Evolutionary conservation across 176 grass and related monocot species (phyloP), one percentile per base, ranked within the genome.

Genomic region (Musa acuminata): DNA sequence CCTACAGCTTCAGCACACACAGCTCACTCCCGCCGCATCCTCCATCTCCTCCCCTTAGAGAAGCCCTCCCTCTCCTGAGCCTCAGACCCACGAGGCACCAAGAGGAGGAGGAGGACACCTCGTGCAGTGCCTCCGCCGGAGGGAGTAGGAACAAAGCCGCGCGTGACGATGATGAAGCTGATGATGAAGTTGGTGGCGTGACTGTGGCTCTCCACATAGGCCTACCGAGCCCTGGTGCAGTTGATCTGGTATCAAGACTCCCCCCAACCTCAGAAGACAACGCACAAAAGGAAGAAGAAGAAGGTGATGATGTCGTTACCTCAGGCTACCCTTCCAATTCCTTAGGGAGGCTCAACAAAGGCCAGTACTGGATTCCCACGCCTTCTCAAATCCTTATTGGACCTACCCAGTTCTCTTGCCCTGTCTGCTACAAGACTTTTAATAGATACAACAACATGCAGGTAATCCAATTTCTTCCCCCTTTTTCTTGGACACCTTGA

Each of bases 391-490:
- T 98, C 82, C 84, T 98, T 55, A 98, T 98, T 67, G 94, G 94
- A 9, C 94, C 94, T 1, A 98, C 94, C 48, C 94, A 98, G 84
- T 98, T 98, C 90, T 98, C 90, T 21, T 98, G 94, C 72, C 94
- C 94, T n/a, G 94, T 98, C 77, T 98, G 94, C 79, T 91, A 76
- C 79, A 98, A 98, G 65, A 98, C 94, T 54, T 98, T 98, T 85
- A 98, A 98, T 71, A 60, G 94, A 91, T 98, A 98, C 82, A 98
- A 98, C 69, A 98, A 98, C 80, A 98, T 98, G 94, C 94, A 98
- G 87, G 94, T 98, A 76, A 43, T 43, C 35, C 35, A 43, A 43
- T 43, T 5, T 43, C 35, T 43, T 43, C 35, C 35, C 35, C 35
- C 35, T 43, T 43, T 43, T 43, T 43, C 35, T 43, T 43, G 35